These are phyloP conservation scores for Leucogyrophana mollusca DNA, from an alignment of 768 basidiomycete genomes.

Conservation along the genomic window DNA sequence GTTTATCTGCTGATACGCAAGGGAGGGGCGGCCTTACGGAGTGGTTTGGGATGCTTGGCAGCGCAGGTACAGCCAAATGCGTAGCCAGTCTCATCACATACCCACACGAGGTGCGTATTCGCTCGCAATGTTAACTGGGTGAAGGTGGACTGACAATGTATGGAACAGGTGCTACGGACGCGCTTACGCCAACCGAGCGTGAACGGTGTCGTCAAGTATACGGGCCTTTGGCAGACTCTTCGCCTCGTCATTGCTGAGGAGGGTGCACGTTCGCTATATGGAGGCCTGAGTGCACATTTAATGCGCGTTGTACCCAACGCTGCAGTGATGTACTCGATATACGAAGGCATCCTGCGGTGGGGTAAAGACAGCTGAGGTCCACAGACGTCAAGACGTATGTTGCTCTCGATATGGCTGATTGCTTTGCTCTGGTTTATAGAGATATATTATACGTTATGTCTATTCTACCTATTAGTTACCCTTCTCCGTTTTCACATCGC, in stretches of 20 bases:
- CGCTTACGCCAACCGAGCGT: conserved; percentile 86
- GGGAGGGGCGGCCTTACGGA: conserved; percentile 57
- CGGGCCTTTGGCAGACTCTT: conserved; percentile 81
- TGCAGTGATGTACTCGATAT: conserved; percentile 94
- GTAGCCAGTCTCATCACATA: conserved; percentile 95
- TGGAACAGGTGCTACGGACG: conserved; percentile 79
- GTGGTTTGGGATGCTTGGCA: conserved; percentile 83
- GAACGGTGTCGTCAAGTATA: conserved; percentile 79
- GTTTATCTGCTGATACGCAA: conserved; percentile 51
- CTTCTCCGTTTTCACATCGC: not conserved
- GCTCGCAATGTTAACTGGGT: not conserved
- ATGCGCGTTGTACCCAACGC: conserved; percentile 98
- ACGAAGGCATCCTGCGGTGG: conserved; percentile 81
- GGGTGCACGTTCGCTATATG: conserved; percentile 81
- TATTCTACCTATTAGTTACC: not conserved
- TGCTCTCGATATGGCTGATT: not conserved
- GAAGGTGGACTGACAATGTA: conserved; percentile 4
- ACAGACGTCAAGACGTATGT: not conserved
- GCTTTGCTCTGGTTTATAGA: conserved; percentile 4
- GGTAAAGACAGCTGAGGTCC: conserved; percentile 12
- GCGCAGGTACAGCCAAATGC: conserved; percentile 91
- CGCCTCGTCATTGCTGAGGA: conserved; percentile 87
- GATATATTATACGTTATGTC: conserved; percentile 13
- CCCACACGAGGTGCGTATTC: conserved; percentile 86
- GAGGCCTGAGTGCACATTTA: conserved; percentile 91